Evolutionary conservation across 257 asterid species (phyloP), one percentile per base, ranked within the genome.

Genomic region (Galeopsis tetrahit): DNA sequence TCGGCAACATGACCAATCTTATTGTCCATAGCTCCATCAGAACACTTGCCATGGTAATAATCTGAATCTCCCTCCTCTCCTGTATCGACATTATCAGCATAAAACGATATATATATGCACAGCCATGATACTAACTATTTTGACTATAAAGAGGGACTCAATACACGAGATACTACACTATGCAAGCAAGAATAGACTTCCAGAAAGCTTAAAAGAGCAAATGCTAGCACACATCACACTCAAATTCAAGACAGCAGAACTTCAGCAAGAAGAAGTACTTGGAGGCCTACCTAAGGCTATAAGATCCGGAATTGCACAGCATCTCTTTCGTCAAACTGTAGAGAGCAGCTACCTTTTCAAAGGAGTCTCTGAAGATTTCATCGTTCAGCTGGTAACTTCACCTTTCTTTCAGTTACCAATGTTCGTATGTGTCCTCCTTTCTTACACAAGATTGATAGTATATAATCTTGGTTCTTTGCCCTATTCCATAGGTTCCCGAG

Each of bases 1-100:
- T 90, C 14, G 99, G 99, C 5, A 95, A 91, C 91, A 91, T 95
- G 97, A 92, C 98, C 75, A 94, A 84, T 84, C 96, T 94, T 57
- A 70, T 94, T 5, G 98, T 94, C 78, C 97, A 88, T 56, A 87
- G 92, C 60, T 80, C 94, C 6, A 78, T 77, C 69, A 84, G 86
- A 69, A 91, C 96, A 17, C 88, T 89, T 34, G 91, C 89, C 65
- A 85, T 89, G 97, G 98, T 93, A 90, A 80, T 56, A 66, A 11
- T 53, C 28, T 21, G 28, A 65, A 43, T 39, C 43, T 39, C 43
- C 43, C 43, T 44, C 57, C 32, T 40, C 35, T 52, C 52, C 1
- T 2, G n/a, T 48, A 61, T 35, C 0, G 17, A 62, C 11, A 7
- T 17, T 11, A 11, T 55, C 44, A 8, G 32, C 14, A 52, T n/a